phyloP scores from a whole-genome alignment of 192 early-diverging fungal species.

The Backusella morwellensis region DNA sequence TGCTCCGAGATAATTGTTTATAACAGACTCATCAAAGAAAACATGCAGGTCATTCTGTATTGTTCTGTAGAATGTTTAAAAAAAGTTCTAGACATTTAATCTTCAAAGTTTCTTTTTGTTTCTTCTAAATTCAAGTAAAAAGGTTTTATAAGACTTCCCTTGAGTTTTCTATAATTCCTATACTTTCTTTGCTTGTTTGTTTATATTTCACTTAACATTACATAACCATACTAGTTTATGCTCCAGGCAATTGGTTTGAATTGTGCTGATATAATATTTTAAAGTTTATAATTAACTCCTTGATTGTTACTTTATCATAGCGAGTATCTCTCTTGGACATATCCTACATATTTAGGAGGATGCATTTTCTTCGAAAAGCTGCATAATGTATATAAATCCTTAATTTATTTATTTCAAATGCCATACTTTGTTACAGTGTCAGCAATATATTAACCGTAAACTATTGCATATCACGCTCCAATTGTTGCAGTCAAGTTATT shows the following conservation, averaged over 20 bases:
- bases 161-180: neutral
- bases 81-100: neutral
- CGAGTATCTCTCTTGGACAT: neutral
- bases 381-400: neutral
- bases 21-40: neutral
- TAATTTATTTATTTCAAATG: neutral
- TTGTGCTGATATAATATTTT: neutral
- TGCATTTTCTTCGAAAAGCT: neutral
- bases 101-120: neutral
- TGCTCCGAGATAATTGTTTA: neutral
- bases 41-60: neutral
- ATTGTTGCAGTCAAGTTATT: neutral
- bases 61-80: neutral
- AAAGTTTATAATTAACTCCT: slow-evolving; percentile 5
- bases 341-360: neutral
- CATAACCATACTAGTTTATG: neutral
- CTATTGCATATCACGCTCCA: neutral
- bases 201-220: neutral
- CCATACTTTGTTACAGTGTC: neutral
- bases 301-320: neutral
- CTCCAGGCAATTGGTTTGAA: neutral
- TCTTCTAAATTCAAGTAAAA: neutral
- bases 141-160: neutral
- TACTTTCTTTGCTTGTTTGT: neutral
- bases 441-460: neutral